Evolutionary conservation across 345 rosid species (phyloP).

Genomic region (Arabis alpina): DNA sequence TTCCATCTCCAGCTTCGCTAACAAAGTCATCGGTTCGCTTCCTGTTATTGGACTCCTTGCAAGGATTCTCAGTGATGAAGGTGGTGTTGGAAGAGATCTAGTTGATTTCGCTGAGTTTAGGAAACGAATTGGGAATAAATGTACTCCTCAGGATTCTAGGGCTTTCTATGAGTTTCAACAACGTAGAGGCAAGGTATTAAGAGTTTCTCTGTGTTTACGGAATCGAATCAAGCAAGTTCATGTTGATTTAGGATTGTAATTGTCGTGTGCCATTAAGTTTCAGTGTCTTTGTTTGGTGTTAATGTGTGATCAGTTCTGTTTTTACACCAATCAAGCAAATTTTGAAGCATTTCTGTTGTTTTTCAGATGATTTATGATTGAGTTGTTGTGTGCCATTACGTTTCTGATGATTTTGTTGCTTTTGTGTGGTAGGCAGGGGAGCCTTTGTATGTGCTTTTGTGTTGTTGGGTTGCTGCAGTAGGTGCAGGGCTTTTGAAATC

Average conservation of each 20-base stretch:
- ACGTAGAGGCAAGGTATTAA: slow-evolving; percentile 67
- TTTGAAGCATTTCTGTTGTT: too few species aligned
- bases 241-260: not conserved
- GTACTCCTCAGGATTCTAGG: slow-evolving; percentile 68
- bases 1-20: slow-evolving; percentile 75
- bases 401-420: too few species aligned
- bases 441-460: slow-evolving; percentile 85
- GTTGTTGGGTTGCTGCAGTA: slow-evolving; percentile 95
- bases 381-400: too few species aligned
- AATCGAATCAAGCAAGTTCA: not conserved
- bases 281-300: not conserved
- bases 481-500: slow-evolving; percentile 97
- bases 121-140: slow-evolving; percentile 87
- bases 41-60: slow-evolving; percentile 90
- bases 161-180: slow-evolving; percentile 95
- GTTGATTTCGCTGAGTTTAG: slow-evolving; percentile 95
- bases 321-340: too few species aligned
- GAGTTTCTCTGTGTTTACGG: not conserved
- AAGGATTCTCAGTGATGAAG: slow-evolving; percentile 84
- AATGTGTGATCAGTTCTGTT: not conserved
- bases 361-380: too few species aligned
- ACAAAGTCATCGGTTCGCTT: slow-evolving; percentile 79
- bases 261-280: too few species aligned
- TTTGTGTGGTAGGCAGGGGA: slow-evolving; percentile 73
- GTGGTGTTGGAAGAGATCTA: slow-evolving; percentile 84